A percentile compares a stretch with the other conserved stretches of the same genome.
These are phyloP conservation scores for Penicillium aurantiogriseum DNA, from an alignment of 2,329 filamentous ascomycete species.

Conservation along the genomic window DNA sequence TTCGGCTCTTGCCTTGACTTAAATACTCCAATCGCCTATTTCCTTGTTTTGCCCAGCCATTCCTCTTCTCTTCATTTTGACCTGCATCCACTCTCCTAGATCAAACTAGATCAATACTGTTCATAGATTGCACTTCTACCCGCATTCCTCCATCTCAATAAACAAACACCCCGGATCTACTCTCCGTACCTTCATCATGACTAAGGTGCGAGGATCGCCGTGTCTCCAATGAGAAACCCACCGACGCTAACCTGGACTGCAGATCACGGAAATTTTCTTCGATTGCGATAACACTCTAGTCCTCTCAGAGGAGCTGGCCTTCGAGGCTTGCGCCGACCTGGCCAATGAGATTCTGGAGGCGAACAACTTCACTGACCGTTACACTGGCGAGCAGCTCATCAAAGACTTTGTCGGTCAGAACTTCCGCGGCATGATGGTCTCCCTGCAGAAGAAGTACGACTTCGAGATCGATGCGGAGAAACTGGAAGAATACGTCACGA, in stretches of 20 bases:
- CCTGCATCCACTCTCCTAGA: background rate
- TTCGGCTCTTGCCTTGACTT: conserved; percentile 8
- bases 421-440: conserved; percentile 86
- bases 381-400: conserved; percentile 76
- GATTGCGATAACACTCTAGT: conserved; percentile 87
- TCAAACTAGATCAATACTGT: background rate
- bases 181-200: conserved; percentile 27
- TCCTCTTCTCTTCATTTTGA: background rate
- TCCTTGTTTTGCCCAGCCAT: conserved; percentile 5
- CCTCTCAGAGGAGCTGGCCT: conserved; percentile 84
- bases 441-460: conserved; percentile 71
- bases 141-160: conserved; percentile 1
- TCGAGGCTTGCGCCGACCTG: conserved; percentile 85
- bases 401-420: conserved; percentile 88
- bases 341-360: conserved; percentile 79
- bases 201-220: conserved; percentile 31
- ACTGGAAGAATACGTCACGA: conserved; percentile 69
- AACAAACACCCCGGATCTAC: conserved; percentile 4
- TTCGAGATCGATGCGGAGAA: conserved; percentile 69
- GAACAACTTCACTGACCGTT: conserved; percentile 63
- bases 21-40: conserved; percentile 10
- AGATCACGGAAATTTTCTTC: conserved; percentile 72
- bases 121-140: background rate
- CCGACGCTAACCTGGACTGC: conserved; percentile 20
- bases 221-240: conserved; percentile 3